phyloP scores from a whole-genome alignment of 1,284 basidiomycete genomes.

The Farysia itapuensis region DNA sequence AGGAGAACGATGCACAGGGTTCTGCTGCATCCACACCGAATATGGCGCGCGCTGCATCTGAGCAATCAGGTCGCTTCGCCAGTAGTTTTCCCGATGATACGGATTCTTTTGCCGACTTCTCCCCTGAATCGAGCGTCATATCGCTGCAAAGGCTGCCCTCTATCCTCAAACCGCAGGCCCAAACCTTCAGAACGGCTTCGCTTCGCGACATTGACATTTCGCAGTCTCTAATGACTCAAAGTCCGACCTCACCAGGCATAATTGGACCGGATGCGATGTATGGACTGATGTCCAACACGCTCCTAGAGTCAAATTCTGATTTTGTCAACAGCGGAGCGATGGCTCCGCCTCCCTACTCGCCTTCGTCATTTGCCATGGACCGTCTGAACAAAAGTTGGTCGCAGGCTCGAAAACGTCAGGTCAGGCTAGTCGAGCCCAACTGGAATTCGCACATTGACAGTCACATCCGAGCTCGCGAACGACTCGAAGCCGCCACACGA shows the following conservation, averaged over 20 bases:
- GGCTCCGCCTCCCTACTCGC: conserved; percentile 12
- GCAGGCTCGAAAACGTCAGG: background rate
- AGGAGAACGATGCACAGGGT: background rate
- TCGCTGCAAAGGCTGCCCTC: conserved; percentile 25
- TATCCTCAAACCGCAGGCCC: conserved; percentile 45
- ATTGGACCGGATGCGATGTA: background rate
- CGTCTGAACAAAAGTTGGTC: background rate
- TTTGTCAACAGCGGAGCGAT: background rate
- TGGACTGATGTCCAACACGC: background rate
- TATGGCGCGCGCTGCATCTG: conserved; percentile 14
- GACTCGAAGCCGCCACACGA: conserved; percentile 34
- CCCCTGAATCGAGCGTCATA: conserved; percentile 19
- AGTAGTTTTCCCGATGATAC: background rate
- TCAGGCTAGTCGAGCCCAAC: conserved; percentile 51
- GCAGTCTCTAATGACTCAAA: conserved; percentile 9
- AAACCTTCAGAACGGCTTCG: conserved; percentile 32
- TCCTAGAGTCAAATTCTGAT: background rate
- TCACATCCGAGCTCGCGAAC: conserved; percentile 50
- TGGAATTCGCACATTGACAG: conserved; percentile 43
- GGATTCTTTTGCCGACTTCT: too few relatives aligned
- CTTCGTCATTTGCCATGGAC: background rate
- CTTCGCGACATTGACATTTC: conserved; percentile 24
- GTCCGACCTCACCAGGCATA: background rate
- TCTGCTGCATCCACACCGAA: conserved; percentile 6
- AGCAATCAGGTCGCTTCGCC: background rate